phyloP scores from a whole-genome alignment of 306 rosid species.

The Senna siamea region DNA sequence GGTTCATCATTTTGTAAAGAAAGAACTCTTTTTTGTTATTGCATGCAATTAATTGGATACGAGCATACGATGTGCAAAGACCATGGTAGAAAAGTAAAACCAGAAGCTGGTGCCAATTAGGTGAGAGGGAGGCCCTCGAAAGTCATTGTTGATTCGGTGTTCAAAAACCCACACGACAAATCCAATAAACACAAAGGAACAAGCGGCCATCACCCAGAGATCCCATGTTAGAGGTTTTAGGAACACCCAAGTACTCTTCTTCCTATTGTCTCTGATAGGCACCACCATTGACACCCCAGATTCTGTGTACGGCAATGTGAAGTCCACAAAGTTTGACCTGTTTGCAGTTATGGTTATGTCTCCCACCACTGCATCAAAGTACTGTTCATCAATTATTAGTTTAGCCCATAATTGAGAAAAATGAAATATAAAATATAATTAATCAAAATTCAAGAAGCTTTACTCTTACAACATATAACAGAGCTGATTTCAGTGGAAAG shows the following conservation, averaged over 20 bases:
- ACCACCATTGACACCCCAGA: slow-evolving; percentile 44
- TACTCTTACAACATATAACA: too few relatives aligned
- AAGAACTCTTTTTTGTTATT: neutral
- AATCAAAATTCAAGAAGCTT: too few relatives aligned
- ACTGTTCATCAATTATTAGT: slow-evolving; percentile 17
- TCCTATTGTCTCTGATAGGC: slow-evolving; percentile 23
- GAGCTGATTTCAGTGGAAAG: neutral
- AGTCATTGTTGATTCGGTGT: slow-evolving; percentile 48
- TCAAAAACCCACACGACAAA: slow-evolving; percentile 54
- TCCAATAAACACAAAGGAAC: slow-evolving; percentile 46
- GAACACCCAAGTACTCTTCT: slow-evolving; percentile 47
- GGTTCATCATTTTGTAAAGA: neutral
- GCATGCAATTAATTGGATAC: neutral
- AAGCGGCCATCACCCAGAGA: slow-evolving; percentile 39
- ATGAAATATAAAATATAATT: too few relatives aligned
- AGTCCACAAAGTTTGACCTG: slow-evolving; percentile 43
- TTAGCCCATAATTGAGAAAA: neutral
- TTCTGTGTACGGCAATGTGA: slow-evolving; percentile 53
- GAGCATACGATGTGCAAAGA: slow-evolving; percentile 43
- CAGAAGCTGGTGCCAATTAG: slow-evolving; percentile 49
- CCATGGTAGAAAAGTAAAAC: slow-evolving; percentile 55
- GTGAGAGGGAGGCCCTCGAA: slow-evolving; percentile 35
- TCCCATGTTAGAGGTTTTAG: slow-evolving; percentile 48
- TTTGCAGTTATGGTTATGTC: slow-evolving; percentile 46
- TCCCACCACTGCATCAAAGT: slow-evolving; percentile 46